Evolutionary conservation across 306 rosid genomes (phyloP).

Genomic region (Canavalia gladiata): DNA sequence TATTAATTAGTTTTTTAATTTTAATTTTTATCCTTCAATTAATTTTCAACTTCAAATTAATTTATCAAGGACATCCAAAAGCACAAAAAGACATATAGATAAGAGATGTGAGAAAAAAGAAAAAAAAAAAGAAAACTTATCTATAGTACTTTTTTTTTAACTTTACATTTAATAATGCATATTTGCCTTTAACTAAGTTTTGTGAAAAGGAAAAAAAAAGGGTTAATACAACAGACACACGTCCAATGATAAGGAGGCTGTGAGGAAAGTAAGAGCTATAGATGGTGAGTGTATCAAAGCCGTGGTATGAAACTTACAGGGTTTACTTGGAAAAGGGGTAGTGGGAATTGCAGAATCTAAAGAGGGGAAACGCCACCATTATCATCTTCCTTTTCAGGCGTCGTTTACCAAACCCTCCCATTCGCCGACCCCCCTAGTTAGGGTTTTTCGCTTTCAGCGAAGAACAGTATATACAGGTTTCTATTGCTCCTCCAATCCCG

Average conservation of each 20-base stretch:
- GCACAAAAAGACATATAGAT: too few relatives aligned
- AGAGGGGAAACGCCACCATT: not conserved
- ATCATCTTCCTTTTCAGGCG: conserved; percentile 12
- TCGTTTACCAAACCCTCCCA: not conserved
- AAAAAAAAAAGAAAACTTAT: too few relatives aligned
- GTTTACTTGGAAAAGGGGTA: conserved; percentile 27
- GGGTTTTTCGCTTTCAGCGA: not conserved
- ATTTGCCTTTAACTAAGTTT: too few relatives aligned
- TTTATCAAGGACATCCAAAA: too few relatives aligned
- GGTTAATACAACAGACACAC: not conserved
- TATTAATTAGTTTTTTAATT: too few relatives aligned
- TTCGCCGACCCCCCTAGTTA: not conserved
- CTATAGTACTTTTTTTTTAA: too few relatives aligned
- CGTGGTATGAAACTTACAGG: not conserved
- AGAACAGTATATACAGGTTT: too few relatives aligned
- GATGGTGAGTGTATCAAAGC: conserved; percentile 8
- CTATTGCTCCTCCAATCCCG: not conserved
- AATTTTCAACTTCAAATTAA: too few relatives aligned
- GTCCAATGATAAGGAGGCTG: conserved; percentile 44
- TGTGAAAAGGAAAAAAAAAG: too few relatives aligned
- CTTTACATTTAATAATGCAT: too few relatives aligned
- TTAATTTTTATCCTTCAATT: too few relatives aligned
- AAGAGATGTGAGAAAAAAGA: too few relatives aligned
- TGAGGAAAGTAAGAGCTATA: not conserved
- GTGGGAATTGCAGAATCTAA: conserved; percentile 3